phyloP scores from a whole-genome alignment of 2,329 filamentous ascomycete species.

The Monosporascus sp. region DNA sequence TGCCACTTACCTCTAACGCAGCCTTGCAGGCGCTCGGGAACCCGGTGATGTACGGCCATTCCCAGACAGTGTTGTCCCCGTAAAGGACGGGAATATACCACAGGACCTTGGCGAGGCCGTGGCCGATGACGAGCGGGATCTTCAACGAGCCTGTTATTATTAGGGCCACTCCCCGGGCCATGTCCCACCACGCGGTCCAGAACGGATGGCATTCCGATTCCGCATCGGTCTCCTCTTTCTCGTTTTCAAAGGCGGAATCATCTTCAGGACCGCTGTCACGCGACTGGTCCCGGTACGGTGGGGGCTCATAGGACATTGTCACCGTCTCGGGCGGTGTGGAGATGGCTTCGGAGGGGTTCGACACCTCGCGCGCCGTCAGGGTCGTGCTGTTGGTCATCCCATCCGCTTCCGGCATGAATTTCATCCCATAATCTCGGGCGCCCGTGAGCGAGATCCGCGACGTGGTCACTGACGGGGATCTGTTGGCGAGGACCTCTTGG shows the following conservation, averaged over 20 bases:
- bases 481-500: conserved; percentile 1
- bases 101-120: conserved; percentile 12
- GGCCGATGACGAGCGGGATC: conserved; percentile 10
- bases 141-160: conserved; percentile 7
- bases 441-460: conserved; percentile 12
- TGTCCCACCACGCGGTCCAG: conserved; percentile 13
- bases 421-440: conserved; percentile 13
- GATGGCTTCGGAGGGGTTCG: neutral
- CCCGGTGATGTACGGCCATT: conserved; percentile 13
- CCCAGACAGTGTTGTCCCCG: conserved; percentile 9
- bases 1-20: conserved; percentile 4
- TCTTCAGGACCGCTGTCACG: neutral
- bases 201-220: conserved; percentile 15
- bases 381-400: conserved; percentile 3
- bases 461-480: conserved; percentile 12
- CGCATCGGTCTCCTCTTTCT: conserved; percentile 6
- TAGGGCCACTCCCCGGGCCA: conserved; percentile 6
- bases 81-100: conserved; percentile 13
- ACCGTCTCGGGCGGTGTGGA: neutral
- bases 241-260: neutral
- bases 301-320: neutral
- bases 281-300: conserved; percentile 7
- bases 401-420: conserved; percentile 9
- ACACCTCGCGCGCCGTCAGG: neutral
- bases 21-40: conserved; percentile 10